Conservation (phyloP, 2,329 filamentous ascomycete genomes). For the Nectriaceae sp. region DNA sequence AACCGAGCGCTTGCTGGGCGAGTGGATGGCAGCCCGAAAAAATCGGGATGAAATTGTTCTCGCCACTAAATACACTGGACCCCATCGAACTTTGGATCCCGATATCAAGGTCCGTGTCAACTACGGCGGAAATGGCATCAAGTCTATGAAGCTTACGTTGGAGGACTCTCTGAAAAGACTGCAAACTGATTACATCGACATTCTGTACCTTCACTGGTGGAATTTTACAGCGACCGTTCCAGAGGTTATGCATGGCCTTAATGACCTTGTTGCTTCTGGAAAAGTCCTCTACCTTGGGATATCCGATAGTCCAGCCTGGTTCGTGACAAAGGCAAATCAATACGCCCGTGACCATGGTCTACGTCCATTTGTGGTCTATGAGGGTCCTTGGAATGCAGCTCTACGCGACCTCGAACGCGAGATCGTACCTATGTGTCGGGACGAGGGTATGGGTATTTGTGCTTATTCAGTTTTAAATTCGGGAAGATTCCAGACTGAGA, state of each 20-base stretch:
- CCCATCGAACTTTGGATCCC: conserved; percentile 36
- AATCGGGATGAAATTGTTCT: conserved; percentile 47
- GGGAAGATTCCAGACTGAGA: background rate
- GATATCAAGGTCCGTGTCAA: conserved; percentile 37
- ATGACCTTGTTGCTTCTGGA: conserved; percentile 25
- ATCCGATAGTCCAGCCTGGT: conserved; percentile 30
- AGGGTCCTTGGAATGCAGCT: conserved; percentile 26
- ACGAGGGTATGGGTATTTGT: background rate
- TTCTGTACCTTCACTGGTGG: conserved; percentile 33
- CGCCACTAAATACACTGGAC: conserved; percentile 48
- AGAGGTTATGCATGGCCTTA: conserved; percentile 30
- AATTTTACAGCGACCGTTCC: conserved; percentile 24
- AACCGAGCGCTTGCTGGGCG: conserved; percentile 51
- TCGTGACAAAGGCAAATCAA: conserved; percentile 25
- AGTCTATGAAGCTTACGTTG: conserved; percentile 39
- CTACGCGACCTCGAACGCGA: conserved; percentile 27
- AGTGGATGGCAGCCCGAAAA: conserved; percentile 46
- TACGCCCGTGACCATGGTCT: conserved; percentile 25
- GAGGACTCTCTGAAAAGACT: conserved; percentile 43
- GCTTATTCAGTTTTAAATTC: background rate
- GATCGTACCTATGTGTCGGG: conserved; percentile 26
- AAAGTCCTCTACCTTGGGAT: conserved; percentile 32
- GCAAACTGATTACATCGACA: conserved; percentile 35
- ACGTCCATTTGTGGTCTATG: conserved; percentile 26
- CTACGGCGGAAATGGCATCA: conserved; percentile 39